Evolutionary conservation across 345 rosid genomes (phyloP).

Genomic region (Lagerstroemia speciosa): DNA sequence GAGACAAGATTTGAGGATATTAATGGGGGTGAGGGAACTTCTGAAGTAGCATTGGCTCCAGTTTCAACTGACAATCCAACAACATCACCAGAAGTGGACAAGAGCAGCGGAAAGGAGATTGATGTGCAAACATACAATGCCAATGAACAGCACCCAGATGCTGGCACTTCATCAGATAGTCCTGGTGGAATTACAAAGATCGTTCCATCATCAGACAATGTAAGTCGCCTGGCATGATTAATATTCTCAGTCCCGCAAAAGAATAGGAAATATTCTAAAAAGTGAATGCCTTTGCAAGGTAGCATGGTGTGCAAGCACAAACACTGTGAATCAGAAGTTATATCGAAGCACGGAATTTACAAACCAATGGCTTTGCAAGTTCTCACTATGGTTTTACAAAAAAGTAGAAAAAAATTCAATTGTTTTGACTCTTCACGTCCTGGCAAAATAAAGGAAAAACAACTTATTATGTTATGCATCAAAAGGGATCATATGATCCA

Average conservation of each 20-base stretch:
- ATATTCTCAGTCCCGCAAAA: neutral
- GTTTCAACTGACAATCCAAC: neutral
- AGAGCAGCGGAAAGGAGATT: neutral
- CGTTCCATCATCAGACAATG: slow-evolving; percentile 7
- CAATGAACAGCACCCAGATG: neutral
- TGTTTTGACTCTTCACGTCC: neutral
- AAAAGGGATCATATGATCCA: no score
- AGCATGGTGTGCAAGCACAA: neutral
- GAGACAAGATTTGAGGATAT: slow-evolving; percentile 4
- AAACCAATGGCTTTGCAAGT: neutral
- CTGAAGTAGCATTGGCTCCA: neutral
- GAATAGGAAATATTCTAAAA: neutral
- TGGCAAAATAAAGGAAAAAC: neutral
- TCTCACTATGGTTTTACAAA: neutral
- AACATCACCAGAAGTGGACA: neutral
- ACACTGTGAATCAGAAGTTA: neutral
- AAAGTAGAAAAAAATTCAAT: neutral
- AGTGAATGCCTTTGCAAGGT: neutral
- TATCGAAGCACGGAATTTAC: neutral
- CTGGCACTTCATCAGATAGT: neutral
- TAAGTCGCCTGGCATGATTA: neutral
- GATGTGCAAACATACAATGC: neutral
- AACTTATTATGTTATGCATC: no score
- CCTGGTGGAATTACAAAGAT: slow-evolving; percentile 5
- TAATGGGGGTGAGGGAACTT: neutral